Evolutionary conservation across 1,284 basidiomycete genomes (phyloP).

Genomic region (Inonotus hispidus): DNA sequence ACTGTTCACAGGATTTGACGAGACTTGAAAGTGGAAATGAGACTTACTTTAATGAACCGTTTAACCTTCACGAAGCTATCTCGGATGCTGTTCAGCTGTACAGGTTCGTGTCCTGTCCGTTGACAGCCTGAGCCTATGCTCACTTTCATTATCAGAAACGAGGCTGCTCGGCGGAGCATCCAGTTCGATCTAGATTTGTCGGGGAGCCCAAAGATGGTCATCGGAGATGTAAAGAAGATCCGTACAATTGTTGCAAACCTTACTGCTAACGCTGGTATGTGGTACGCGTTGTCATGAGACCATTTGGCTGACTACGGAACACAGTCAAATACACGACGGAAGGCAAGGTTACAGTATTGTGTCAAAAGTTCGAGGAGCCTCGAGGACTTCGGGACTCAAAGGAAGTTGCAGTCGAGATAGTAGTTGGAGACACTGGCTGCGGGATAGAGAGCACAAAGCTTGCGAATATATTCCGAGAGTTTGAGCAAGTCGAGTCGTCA

Average conservation of each 20-base stretch:
- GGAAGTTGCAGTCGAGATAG: constrained; percentile 63
- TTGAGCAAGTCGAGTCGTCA: constrained; percentile 75
- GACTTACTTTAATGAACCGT: constrained; percentile 79
- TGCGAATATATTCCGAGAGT: constrained; percentile 81
- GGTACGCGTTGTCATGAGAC: neutral
- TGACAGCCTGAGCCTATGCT: neutral
- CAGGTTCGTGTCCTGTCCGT: constrained; percentile 23
- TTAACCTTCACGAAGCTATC: constrained; percentile 67
- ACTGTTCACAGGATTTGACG: constrained; percentile 59
- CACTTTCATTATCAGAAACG: constrained; percentile 35
- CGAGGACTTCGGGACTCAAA: constrained; percentile 40
- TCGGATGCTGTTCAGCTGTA: constrained; percentile 64
- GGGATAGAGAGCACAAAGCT: constrained; percentile 73
- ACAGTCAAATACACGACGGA: constrained; percentile 71
- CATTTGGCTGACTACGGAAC: constrained; percentile 6
- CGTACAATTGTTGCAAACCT: constrained; percentile 80
- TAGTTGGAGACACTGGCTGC: constrained; percentile 73
- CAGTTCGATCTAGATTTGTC: constrained; percentile 56
- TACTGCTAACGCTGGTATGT: constrained; percentile 73
- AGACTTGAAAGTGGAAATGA: constrained; percentile 78
- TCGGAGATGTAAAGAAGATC: constrained; percentile 74
- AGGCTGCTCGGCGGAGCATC: constrained; percentile 66
- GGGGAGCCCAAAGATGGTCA: constrained; percentile 51
- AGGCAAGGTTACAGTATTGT: constrained; percentile 64
- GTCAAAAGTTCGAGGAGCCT: constrained; percentile 49